Evolutionary conservation across 2,329 filamentous ascomycete species (phyloP), one percentile per base, ranked within the genome.

Genomic region (Tothia fuscella): DNA sequence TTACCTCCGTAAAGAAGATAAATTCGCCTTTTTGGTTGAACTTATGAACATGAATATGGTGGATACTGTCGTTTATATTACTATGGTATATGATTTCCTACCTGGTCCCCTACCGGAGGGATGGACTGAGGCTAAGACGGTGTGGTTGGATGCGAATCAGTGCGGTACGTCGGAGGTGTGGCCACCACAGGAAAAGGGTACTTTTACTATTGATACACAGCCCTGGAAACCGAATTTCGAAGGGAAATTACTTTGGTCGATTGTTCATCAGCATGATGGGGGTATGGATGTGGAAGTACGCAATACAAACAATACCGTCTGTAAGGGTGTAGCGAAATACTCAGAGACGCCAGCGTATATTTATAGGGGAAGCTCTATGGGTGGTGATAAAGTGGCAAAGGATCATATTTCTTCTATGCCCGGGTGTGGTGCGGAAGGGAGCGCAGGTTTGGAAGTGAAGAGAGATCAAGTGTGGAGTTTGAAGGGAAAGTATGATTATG

Each of bases 41-140:
- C 25, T 44, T 10, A 44, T 44, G 35, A 44, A 44, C 25, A 41
- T 40, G 36, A 44, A 44, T 25, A 32, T 41, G 25, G 26, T 42
- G 17, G 41, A 44, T 9, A 32, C 24, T 17, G 9, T 42, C 14
- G 42, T 41, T 4, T 44, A 44, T 29, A 13, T 44, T 2, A 44
- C 42, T 7, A 31, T 44, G 35, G 42, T 28, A 6, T 44, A 41
- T 26, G 42, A 44, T 17, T 13, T 22, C 20, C 10, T 44, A 16
- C 26, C 31, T 17, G 42, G 42, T 16, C 28, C 30, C 5, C 39
- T 39, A 13, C 42, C 25, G 10, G 16, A 25, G 14, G 36, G 36
- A 6, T 44, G 37, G 35, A 21, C 32, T 12, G 22, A 43, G 5
- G 26, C 34, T 21, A 39, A 41, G 20, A 17, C 16, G 3, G 42